Conservation (phyloP, 805 yeast species). For the Yueomyces sp. region DNA sequence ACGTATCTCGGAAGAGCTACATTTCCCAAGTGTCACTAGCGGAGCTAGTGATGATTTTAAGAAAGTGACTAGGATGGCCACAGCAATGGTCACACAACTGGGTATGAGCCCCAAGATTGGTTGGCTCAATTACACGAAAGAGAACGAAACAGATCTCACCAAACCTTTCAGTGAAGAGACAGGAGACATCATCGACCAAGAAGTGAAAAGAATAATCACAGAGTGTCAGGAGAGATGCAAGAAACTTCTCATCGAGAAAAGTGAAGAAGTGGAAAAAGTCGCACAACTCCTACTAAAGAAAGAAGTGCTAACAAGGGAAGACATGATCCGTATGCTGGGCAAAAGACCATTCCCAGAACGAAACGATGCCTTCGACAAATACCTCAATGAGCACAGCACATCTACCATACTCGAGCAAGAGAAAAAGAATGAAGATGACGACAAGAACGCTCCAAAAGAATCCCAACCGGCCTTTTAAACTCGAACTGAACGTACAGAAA, state of each 20-base stretch:
- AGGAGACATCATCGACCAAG: slow-evolving; percentile 65
- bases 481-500: no score
- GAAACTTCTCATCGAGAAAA: slow-evolving; percentile 47
- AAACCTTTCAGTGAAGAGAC: slow-evolving; percentile 89
- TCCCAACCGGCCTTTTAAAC: not conserved
- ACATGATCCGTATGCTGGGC: slow-evolving; percentile 81
- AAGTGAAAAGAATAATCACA: slow-evolving; percentile 64
- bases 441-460: not conserved
- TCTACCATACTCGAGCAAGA: slow-evolving; percentile 15
- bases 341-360: slow-evolving; percentile 84
- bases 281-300: slow-evolving; percentile 77
- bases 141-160: slow-evolving; percentile 45
- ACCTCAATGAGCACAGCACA: slow-evolving; percentile 19
- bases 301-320: slow-evolving; percentile 89
- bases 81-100: slow-evolving; percentile 72
- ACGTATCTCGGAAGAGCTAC: slow-evolving; percentile 80
- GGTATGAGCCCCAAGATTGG: slow-evolving; percentile 86
- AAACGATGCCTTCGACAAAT: slow-evolving; percentile 63
- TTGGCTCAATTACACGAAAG: slow-evolving; percentile 29
- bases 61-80: slow-evolving; percentile 81
- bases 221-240: slow-evolving; percentile 65
- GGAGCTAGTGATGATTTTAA: slow-evolving; percentile 92
- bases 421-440: slow-evolving; percentile 3
- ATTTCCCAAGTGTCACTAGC: slow-evolving; percentile 75
- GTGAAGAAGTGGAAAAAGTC: slow-evolving; percentile 64